These are phyloP conservation scores for Diaporthe sp. DNA, from an alignment of 2,329 filamentous ascomycete species.

Conservation along the genomic window DNA sequence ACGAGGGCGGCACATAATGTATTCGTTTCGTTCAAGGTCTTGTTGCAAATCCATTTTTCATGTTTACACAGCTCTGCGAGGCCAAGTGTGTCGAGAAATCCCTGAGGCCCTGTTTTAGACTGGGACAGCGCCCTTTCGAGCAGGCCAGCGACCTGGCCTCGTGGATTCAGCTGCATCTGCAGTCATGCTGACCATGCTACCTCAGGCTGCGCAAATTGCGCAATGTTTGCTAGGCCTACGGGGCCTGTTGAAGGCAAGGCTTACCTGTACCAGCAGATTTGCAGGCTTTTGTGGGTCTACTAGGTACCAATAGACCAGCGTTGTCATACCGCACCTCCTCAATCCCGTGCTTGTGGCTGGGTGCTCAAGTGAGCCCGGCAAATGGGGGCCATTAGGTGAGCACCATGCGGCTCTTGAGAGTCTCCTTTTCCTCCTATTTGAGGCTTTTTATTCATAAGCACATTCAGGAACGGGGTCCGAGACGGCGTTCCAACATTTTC, in stretches of 20 bases:
- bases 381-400: neutral
- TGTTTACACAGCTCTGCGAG: neutral
- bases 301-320: slow-evolving; percentile 5
- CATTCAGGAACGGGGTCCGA: neutral
- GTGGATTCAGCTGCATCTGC: neutral
- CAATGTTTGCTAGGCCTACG: neutral
- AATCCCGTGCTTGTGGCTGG: neutral
- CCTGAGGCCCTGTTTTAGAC: neutral
- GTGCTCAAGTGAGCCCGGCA: neutral
- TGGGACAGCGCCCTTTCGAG: neutral
- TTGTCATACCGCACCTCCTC: neutral
- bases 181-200: neutral
- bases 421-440: neutral
- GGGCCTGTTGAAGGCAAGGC: neutral
- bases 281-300: neutral
- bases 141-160: neutral
- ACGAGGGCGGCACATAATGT: slow-evolving; percentile 7
- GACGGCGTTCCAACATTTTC: neutral
- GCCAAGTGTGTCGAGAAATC: neutral
- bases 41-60: neutral
- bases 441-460: neutral
- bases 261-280: neutral
- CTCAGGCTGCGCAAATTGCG: neutral
- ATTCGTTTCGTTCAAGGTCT: neutral
- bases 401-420: neutral